These are phyloP conservation scores for Ambrosia trifida DNA, from an alignment of 129 eudicot species.

Conservation along the genomic window DNA sequence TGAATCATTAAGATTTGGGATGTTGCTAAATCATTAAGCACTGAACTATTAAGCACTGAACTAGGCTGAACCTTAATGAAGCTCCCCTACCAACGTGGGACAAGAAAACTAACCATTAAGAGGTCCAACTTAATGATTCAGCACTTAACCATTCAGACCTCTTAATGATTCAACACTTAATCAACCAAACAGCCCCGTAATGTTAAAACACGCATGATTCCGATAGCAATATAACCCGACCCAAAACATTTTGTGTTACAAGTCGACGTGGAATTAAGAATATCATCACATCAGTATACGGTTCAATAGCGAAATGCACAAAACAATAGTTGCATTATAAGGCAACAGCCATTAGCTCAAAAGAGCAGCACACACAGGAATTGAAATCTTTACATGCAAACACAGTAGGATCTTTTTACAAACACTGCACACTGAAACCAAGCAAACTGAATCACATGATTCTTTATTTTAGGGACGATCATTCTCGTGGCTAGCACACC, in stretches of 20 bases:
- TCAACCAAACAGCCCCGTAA: no score
- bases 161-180: no score
- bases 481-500: constrained; percentile 29
- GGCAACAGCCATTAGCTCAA: constrained; percentile 20
- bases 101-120: no score
- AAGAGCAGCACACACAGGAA: neutral
- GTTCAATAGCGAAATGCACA: constrained; percentile 4
- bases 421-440: neutral
- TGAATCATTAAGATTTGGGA: no score
- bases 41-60: no score
- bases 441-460: constrained; percentile 11
- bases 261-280: neutral
- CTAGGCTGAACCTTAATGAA: no score
- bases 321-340: constrained; percentile 11
- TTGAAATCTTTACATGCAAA: constrained; percentile 20
- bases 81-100: no score
- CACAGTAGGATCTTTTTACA: neutral
- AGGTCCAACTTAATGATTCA: no score
- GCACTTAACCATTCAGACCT: no score
- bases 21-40: no score
- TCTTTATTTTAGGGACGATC: constrained; percentile 26
- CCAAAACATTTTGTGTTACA: neutral
- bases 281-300: neutral
- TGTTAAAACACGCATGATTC: no score
- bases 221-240: neutral